phyloP scores from a whole-genome alignment of 441 rosid genomes.

The Gossypium schwendimanii region DNA sequence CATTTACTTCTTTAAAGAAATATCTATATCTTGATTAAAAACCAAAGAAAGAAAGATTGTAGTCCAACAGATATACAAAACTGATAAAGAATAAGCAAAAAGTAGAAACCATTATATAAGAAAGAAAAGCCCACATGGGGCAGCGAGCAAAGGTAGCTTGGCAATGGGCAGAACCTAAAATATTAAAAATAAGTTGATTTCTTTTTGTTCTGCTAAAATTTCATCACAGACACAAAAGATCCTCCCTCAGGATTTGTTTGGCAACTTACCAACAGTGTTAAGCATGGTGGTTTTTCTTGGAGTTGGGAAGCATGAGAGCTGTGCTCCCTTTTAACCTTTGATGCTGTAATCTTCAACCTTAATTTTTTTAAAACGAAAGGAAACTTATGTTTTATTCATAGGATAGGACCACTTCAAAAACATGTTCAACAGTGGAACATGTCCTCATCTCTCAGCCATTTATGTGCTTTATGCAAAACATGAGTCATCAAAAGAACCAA shows the following conservation, averaged over 20 bases:
- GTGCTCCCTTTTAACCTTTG: neutral
- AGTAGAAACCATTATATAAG: neutral
- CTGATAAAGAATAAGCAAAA: neutral
- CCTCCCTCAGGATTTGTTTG: conserved; percentile 18
- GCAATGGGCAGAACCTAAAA: neutral
- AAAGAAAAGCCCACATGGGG: conserved; percentile 16
- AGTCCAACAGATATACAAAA: too few species aligned
- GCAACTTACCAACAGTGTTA: conserved; percentile 19
- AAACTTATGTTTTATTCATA: conserved; percentile 1
- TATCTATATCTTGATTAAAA: too few species aligned
- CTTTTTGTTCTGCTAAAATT: conserved; percentile 11
- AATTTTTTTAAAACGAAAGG: neutral
- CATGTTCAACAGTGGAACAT: conserved; percentile 7
- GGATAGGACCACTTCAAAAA: conserved; percentile 5
- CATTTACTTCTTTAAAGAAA: too few species aligned
- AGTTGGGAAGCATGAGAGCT: conserved; percentile 16
- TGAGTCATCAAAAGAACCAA: neutral
- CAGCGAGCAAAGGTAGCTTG: neutral
- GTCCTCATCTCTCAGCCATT: neutral
- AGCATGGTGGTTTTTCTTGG: conserved; percentile 11
- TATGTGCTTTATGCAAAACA: neutral
- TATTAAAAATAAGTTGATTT: neutral
- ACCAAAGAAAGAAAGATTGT: too few species aligned
- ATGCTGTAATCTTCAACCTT: neutral
- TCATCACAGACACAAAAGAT: conserved; percentile 25